Base-by-base conservation (phyloP, 805 yeast genomes). In the Sugiyamaella valdiviana region DNA sequence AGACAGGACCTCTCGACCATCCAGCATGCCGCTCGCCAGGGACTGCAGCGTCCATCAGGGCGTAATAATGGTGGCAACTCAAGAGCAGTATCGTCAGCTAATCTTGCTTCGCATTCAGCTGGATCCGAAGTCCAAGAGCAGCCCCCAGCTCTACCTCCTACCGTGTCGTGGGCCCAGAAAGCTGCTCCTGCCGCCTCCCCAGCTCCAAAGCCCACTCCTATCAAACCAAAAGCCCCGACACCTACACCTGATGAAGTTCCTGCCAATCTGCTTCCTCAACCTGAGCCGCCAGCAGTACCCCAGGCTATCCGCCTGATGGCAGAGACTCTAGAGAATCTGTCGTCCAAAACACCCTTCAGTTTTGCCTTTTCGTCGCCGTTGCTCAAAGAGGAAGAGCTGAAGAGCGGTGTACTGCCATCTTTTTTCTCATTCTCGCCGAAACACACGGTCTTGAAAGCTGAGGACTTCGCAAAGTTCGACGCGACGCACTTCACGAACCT, bases 1-100 rank as follows among this genome's bases (percentile, higher is more conserved):
- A 81, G 96, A 46, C 89, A 86, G 62, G 95, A 86, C 61, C 73
- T 86, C 60, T 80, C 89, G 4, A 85, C 93, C 2, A 83, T 85
- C 63, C 72, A 67, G 54, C 71, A 68, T 50, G 66, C 69, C 19
- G 69, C 69, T 21, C 51, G 66, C 17, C 67, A 64, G 41, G 61
- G 54, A 12, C 38, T 46, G 29, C 48, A 39, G 17, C 39, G 49
- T 20, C 53, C 51, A 22, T 45, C 45, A 20, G 36, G 45, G 26
- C 50, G 38, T 21, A 40, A 24, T 10, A 24, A 22, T 36, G 32
- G 36, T 36, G 36, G 22, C 23, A 42, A 16, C 29, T 29, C 46
- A 2, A n/a, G 26, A 3, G 9, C 32, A 4, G 32, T 26, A 3
- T 26, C 32, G 9, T 26, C 32, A 10, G 32, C 32, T 3, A n/a